Conservation (phyloP, 2,329 filamentous ascomycete genomes). For the Akanthomyces muscarius region DNA sequence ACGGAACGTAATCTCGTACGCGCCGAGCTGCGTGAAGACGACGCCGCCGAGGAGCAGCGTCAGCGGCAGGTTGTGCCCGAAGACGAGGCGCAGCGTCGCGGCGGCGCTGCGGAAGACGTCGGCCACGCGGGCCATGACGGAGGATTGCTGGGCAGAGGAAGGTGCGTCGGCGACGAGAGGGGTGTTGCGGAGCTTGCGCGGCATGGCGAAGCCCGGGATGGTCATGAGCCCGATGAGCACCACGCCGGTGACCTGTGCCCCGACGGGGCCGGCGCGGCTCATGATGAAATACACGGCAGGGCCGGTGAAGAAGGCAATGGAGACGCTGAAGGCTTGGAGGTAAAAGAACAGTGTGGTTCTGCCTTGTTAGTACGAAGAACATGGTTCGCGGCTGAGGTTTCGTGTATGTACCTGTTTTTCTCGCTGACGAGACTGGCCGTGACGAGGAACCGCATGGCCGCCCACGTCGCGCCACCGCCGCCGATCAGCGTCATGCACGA, state of each 20-base stretch:
- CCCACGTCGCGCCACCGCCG: constrained; percentile 5
- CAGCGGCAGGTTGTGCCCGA: constrained; percentile 2
- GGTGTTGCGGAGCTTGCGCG: constrained; percentile 8
- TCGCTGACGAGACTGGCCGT: constrained; percentile 9
- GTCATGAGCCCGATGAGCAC: not conserved
- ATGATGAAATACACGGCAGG: constrained; percentile 12
- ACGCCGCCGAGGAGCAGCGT: constrained; percentile 13
- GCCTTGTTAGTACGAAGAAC: not conserved
- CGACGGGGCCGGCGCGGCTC: constrained; percentile 13
- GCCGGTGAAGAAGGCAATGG: constrained; percentile 10
- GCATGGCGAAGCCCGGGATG: constrained; percentile 9
- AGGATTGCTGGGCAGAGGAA: not conserved
- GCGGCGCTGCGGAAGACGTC: not conserved
- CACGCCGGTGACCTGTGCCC: not conserved
- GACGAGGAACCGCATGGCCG: constrained; percentile 9
- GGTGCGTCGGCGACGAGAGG: not conserved
- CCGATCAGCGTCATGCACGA: constrained; percentile 15
- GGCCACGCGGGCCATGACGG: not conserved
- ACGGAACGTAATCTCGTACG: constrained; percentile 6
- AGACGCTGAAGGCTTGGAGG: not conserved
- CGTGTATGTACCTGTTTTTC: constrained; percentile 4
- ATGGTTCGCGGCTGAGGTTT: not conserved
- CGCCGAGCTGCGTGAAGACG: constrained; percentile 14
- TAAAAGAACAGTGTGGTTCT: constrained; percentile 17
- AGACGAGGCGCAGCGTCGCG: not conserved